Conservation (phyloP, 768 basidiomycete species). For the Suillus placidus region DNA sequence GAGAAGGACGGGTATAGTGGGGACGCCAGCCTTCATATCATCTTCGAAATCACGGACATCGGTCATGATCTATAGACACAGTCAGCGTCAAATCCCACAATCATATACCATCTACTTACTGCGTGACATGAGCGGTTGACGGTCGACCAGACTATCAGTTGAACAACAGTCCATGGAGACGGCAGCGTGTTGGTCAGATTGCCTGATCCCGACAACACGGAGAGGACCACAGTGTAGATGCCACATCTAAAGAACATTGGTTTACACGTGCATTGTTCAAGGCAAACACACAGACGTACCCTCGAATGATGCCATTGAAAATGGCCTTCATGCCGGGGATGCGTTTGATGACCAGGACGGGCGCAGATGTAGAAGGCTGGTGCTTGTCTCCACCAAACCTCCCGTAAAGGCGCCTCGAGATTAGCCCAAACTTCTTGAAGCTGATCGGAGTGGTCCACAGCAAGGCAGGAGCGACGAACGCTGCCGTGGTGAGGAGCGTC, state of each 20-base stretch:
- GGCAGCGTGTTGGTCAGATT: neutral
- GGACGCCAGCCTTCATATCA: neutral
- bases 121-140: neutral
- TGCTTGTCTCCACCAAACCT: neutral
- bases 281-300: neutral
- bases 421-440: neutral
- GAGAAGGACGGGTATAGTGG: neutral
- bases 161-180: neutral
- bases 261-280: neutral
- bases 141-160: neutral
- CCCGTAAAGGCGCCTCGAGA: neutral
- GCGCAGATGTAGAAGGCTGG: neutral
- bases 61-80: neutral
- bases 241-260: neutral
- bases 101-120: neutral
- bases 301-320: neutral
- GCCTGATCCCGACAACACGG: neutral
- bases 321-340: neutral
- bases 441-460: neutral
- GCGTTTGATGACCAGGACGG: neutral
- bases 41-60: neutral
- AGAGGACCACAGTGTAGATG: neutral
- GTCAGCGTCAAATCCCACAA: neutral
- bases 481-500: neutral
- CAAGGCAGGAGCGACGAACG: neutral